A percentile compares a stretch with the other conserved stretches of the same genome.
phyloP scores from a whole-genome alignment of 2,329 filamentous ascomycete genomes.

The Aspergillus tanneri region DNA sequence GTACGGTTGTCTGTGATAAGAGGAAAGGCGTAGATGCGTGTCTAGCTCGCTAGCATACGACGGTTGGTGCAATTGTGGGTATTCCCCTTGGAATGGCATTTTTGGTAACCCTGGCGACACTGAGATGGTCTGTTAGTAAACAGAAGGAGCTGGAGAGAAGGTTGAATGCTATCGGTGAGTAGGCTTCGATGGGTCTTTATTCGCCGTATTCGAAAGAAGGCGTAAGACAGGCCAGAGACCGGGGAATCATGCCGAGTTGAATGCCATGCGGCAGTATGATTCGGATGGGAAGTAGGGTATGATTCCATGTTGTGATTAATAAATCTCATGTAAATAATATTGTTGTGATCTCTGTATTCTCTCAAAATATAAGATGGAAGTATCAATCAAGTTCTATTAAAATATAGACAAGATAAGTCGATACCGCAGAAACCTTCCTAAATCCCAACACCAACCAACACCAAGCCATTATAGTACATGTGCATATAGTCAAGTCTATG shows the following conservation, averaged over 20 bases:
- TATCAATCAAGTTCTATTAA: neutral
- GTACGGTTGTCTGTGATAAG: no score
- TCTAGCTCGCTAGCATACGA: neutral
- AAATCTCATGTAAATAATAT: no score
- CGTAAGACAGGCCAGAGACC: neutral
- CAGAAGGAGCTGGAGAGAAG: constrained; percentile 1
- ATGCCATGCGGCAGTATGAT: neutral
- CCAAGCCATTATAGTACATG: no score
- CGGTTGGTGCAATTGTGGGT: constrained; percentile 2
- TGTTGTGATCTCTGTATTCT: no score
- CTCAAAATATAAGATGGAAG: neutral
- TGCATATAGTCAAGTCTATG: no score
- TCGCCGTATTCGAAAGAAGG: neutral
- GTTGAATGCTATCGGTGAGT: no score
- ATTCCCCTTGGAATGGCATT: constrained; percentile 1
- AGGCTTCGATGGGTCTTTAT: no score
- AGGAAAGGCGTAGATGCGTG: no score
- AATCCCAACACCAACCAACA: no score
- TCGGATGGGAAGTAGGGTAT: neutral
- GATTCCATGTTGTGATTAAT: no score
- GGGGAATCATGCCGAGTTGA: neutral
- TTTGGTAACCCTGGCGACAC: neutral
- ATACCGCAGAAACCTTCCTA: no score
- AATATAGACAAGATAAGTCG: no score
- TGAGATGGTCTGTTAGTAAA: neutral